A percentile compares a stretch with the other conserved stretches of the same genome.
These are phyloP conservation scores for Cicer judaicum DNA, from an alignment of 306 rosid genomes.

Conservation along the genomic window DNA sequence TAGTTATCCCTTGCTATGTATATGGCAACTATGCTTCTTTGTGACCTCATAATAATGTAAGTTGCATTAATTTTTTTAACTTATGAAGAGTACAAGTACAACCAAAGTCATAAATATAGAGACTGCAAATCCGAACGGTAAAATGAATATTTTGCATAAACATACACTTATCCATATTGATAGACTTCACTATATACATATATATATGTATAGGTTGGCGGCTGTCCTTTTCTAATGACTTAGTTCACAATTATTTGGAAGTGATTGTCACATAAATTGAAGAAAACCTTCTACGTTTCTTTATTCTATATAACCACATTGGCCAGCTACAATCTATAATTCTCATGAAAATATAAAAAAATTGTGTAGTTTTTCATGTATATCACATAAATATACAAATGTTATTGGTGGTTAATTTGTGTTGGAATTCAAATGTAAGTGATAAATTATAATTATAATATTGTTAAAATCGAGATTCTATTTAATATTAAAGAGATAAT, in stretches of 20 bases:
- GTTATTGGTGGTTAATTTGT: too few species aligned
- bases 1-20: not conserved
- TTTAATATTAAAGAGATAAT: too few species aligned
- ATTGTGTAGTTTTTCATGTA: too few species aligned
- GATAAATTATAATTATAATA: too few species aligned
- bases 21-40: slow-evolving; percentile 16
- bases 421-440: too few species aligned
- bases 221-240: slow-evolving; percentile 25
- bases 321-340: not conserved
- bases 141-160: slow-evolving; percentile 2
- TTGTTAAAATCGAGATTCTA: too few species aligned
- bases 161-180: not conserved
- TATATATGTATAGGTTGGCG: slow-evolving; percentile 7
- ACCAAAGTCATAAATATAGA: slow-evolving; percentile 6
- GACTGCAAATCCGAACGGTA: not conserved
- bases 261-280: slow-evolving; percentile 24
- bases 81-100: not conserved
- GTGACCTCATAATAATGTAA: not conserved
- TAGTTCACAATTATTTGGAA: slow-evolving; percentile 29
- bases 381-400: too few species aligned
- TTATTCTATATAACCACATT: slow-evolving; percentile 4
- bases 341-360: not conserved
- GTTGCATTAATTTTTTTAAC: slow-evolving; percentile 6
- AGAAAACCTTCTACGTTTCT: slow-evolving; percentile 43
- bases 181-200: not conserved